Percentiles rank a stretch among this genome's conserved stretches.
These are phyloP conservation scores for Penicillium alfredii DNA, from an alignment of 495 filamentous ascomycete species.

Conservation along the genomic window DNA sequence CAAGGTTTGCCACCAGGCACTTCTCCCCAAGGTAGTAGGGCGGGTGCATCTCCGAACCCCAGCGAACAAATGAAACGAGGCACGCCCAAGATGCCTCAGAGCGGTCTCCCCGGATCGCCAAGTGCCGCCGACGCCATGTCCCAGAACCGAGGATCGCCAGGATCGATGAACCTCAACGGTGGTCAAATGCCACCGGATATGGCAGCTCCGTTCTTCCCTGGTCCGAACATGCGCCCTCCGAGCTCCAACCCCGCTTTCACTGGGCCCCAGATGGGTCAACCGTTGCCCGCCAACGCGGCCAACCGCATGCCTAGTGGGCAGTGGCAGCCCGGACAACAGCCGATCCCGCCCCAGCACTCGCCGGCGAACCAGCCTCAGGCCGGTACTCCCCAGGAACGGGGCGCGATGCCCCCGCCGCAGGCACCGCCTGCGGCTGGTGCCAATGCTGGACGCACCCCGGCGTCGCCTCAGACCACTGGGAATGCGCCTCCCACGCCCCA, in stretches of 20 bases:
- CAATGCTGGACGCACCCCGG: conserved; percentile 59
- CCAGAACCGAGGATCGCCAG: conserved; percentile 77
- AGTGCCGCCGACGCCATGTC: conserved; percentile 67
- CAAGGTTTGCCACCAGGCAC: conserved; percentile 56
- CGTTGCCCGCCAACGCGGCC: conserved; percentile 45
- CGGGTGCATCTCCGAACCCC: conserved; percentile 84
- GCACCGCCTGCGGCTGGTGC: conserved; percentile 59
- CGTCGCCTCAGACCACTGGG: conserved; percentile 69
- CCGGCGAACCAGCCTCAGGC: conserved; percentile 50
- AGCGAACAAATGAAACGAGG: conserved; percentile 82
- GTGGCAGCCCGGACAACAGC: conserved; percentile 55
- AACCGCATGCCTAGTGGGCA: conserved; percentile 45
- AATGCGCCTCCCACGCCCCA: conserved; percentile 85
- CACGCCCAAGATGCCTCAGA: conserved; percentile 79
- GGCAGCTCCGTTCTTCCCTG: conserved; percentile 50
- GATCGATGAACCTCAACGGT: conserved; percentile 68
- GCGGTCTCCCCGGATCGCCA: conserved; percentile 71
- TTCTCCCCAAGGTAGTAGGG: conserved; percentile 75
- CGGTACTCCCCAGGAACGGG: conserved; percentile 69
- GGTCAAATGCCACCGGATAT: conserved; percentile 63
- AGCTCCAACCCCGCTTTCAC: conserved; percentile 77
- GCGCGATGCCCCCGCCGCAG: conserved; percentile 83
- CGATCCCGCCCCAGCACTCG: conserved; percentile 56
- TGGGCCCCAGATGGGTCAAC: conserved; percentile 57
- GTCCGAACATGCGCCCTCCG: conserved; percentile 78